Evolutionary conservation across 139 green algal species (phyloP), one percentile per base, ranked within the genome.

Genomic region (Zygnema cylindricum): DNA sequence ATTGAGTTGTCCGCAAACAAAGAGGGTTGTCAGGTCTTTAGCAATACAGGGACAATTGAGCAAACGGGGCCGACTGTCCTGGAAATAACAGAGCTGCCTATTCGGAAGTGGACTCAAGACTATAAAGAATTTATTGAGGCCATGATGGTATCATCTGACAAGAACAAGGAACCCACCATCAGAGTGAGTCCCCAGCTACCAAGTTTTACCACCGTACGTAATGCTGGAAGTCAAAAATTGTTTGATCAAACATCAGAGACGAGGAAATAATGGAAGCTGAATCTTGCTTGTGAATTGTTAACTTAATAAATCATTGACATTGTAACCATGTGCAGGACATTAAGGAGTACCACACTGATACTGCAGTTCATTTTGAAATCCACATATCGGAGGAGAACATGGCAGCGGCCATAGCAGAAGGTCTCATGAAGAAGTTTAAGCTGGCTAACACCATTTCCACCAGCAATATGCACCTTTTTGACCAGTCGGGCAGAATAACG

Each of bases 71-170:
- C 88, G 23, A 95, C 92, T 54, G 96, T 94, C 1, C 54, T 99
- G 55, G 95, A 98, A 85, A 96, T 99, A 89, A 97, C 93, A 1
- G 98, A 99, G 95, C 95, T 99, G 86, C 97, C 98, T 0, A 69
- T 99, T 42, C 94, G 96, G 63, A 98, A 96, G 90, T 99, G 98
- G 98, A 99, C 97, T 0, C 84, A 98, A 92, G 96, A 98, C 92
- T 99, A 99, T 94, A 99, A 99, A 94, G 97, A 99, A 90, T 98
- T 98, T 81, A 91, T 99, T 88, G 96, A 99, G 94, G 86, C 86
- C 0, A 85, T 99, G 91, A 92, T 98, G 55, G 36, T 76, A 30
- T 38, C 23, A 30, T 55, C 33, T 1, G 93, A 96, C 33, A 97
- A 96, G 90, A 92, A 91, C 43, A 84, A 91, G 30, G 69, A 87